Evolutionary conservation across 2,329 filamentous ascomycete species (phyloP).

Genomic region (Calonectria ilicicola): DNA sequence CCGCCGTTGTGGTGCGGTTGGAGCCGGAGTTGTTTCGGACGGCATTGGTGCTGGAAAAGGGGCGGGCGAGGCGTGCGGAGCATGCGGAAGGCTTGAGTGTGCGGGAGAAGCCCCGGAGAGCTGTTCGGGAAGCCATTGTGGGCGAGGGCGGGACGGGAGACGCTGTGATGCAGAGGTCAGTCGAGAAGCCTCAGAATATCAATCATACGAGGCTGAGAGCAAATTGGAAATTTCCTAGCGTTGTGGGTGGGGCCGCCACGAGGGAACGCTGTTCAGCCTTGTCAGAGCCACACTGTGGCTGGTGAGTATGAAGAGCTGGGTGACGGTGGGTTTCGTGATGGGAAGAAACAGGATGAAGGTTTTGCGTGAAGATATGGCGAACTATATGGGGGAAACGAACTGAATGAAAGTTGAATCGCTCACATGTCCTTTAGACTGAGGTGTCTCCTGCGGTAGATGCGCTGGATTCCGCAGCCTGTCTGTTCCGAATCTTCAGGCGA

Average conservation of each 20-base stretch:
- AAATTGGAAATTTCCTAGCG: slow-evolving; percentile 39
- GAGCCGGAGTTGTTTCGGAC: slow-evolving; percentile 37
- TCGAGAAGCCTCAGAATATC: slow-evolving; percentile 16
- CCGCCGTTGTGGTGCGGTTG: slow-evolving; percentile 44
- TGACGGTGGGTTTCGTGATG: background rate
- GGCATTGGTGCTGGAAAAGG: slow-evolving; percentile 45
- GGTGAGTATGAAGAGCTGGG: background rate
- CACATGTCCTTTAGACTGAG: slow-evolving; percentile 24
- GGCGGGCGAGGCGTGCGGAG: slow-evolving; percentile 33
- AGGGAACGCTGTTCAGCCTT: slow-evolving; percentile 33
- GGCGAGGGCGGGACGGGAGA: slow-evolving; percentile 20
- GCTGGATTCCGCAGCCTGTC: slow-evolving; percentile 13
- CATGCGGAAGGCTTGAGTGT: slow-evolving; percentile 33
- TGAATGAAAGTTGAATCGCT: background rate
- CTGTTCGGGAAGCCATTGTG: slow-evolving; percentile 46
- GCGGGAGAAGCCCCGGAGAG: slow-evolving; percentile 44
- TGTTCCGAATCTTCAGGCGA: slow-evolving; percentile 24
- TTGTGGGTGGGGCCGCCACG: slow-evolving; percentile 23
- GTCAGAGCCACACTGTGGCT: slow-evolving; percentile 38
- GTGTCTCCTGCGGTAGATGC: slow-evolving; percentile 22
- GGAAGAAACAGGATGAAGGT: background rate
- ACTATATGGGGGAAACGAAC: background rate
- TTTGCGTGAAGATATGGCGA: background rate
- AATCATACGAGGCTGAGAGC: slow-evolving; percentile 44
- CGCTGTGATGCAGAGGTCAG: slow-evolving; percentile 35